Conservation (phyloP, 805 yeast species). For the Lachancea waltii region DNA sequence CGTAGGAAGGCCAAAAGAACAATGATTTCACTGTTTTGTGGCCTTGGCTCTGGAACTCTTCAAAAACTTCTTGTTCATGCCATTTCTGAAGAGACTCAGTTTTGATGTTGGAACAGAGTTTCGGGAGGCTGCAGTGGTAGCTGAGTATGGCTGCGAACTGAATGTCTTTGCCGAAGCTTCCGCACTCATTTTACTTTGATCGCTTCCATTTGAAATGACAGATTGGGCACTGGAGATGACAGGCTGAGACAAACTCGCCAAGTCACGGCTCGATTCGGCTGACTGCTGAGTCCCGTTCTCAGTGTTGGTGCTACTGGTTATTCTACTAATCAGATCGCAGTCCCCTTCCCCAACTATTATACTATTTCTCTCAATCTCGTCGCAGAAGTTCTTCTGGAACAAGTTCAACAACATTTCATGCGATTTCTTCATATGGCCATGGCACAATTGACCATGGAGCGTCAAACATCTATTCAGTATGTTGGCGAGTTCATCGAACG, state of each 20-base stretch:
- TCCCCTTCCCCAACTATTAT: constrained; percentile 24
- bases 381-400: constrained; percentile 59
- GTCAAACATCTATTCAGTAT: constrained; percentile 58
- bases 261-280: background rate
- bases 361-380: constrained; percentile 45
- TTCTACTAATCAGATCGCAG: constrained; percentile 7
- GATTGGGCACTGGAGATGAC: constrained; percentile 9
- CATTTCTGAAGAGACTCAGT: constrained; percentile 6
- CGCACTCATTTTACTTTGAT: background rate
- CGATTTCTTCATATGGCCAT: constrained; percentile 48
- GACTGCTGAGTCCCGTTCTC: constrained; percentile 4
- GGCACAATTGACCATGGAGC: constrained; percentile 61
- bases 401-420: constrained; percentile 63
- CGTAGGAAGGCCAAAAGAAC: too few species aligned
- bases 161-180: background rate
- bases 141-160: background rate
- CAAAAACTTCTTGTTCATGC: constrained; percentile 4
- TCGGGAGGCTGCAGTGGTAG: constrained; percentile 2
- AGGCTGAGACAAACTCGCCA: constrained; percentile 1
- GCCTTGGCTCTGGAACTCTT: constrained; percentile 2
- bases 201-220: constrained; percentile 5
- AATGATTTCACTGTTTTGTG: background rate
- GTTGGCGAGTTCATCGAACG: constrained; percentile 64
- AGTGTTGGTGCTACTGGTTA: constrained; percentile 6
- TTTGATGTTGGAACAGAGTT: constrained; percentile 6